Percentiles rank a stretch among this genome's conserved stretches.
These are phyloP conservation scores for Rhizophora apiculata DNA, from an alignment of 345 rosid genomes.

Conservation along the genomic window DNA sequence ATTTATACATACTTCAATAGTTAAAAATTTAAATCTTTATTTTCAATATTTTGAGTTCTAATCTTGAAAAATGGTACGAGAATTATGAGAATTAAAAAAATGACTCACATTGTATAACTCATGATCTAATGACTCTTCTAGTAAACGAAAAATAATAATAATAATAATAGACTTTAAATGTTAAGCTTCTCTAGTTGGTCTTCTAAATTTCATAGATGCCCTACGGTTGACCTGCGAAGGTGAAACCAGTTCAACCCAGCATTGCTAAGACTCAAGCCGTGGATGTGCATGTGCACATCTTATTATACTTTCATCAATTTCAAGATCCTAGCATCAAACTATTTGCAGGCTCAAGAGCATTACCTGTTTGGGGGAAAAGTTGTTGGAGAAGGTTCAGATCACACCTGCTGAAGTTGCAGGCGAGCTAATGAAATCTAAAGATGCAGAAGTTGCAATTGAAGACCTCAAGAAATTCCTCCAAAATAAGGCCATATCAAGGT, in stretches of 20 bases:
- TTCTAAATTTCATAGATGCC: slow-evolving; percentile 20
- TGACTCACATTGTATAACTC: too few relatives aligned
- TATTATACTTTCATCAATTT: slow-evolving; percentile 44
- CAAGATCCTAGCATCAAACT: slow-evolving; percentile 36
- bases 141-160: background rate
- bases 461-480: slow-evolving; percentile 40
- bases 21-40: too few relatives aligned
- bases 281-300: slow-evolving; percentile 29
- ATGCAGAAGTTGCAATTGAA: slow-evolving; percentile 34
- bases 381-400: slow-evolving; percentile 24
- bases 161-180: background rate
- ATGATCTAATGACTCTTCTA: background rate
- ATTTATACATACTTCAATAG: too few relatives aligned
- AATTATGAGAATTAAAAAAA: too few relatives aligned
- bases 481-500: slow-evolving; percentile 24
- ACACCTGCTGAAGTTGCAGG: slow-evolving; percentile 57
- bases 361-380: slow-evolving; percentile 28
- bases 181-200: slow-evolving; percentile 6
- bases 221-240: slow-evolving; percentile 19
- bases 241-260: slow-evolving; percentile 17
- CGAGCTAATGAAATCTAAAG: slow-evolving; percentile 39
- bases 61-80: too few relatives aligned
- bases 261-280: slow-evolving; percentile 15
- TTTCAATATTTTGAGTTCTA: too few relatives aligned
- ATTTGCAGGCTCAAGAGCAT: slow-evolving; percentile 38